Evolutionary conservation across 2,329 filamentous ascomycete species (phyloP).

Genomic region (Botrytis sinoallii): DNA sequence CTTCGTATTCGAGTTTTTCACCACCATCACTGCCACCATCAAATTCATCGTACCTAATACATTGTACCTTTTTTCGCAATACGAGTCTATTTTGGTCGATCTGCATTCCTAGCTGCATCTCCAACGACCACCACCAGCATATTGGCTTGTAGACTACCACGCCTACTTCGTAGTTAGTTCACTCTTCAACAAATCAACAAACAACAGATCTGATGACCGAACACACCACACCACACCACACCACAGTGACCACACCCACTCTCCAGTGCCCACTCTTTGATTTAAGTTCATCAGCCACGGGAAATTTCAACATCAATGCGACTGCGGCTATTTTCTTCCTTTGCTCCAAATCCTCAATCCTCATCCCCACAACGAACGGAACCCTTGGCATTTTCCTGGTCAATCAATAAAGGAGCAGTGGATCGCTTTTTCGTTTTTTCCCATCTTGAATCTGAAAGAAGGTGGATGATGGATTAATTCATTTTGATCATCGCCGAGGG

Average conservation of each 20-base stretch:
- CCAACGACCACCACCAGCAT: background rate
- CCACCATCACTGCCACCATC: background rate
- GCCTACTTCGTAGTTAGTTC: background rate
- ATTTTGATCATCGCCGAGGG: background rate
- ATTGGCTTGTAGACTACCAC: background rate
- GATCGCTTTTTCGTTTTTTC: background rate
- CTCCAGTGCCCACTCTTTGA: background rate
- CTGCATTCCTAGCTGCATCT: constrained; percentile 3
- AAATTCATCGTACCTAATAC: background rate
- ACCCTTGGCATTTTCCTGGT: background rate
- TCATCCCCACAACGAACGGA: background rate
- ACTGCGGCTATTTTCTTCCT: background rate
- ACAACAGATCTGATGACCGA: background rate
- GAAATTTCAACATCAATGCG: background rate
- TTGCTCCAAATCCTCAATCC: background rate
- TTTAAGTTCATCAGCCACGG: background rate
- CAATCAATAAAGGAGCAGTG: background rate
- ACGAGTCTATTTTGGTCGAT: constrained; percentile 9
- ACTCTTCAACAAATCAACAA: background rate
- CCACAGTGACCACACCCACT: background rate
- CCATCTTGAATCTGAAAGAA: background rate
- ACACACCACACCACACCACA: background rate
- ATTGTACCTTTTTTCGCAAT: background rate
- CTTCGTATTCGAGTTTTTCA: background rate
- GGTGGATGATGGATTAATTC: background rate